Base-by-base conservation (phyloP, 441 rosid genomes). In the Arabidopsis lyrata region DNA sequence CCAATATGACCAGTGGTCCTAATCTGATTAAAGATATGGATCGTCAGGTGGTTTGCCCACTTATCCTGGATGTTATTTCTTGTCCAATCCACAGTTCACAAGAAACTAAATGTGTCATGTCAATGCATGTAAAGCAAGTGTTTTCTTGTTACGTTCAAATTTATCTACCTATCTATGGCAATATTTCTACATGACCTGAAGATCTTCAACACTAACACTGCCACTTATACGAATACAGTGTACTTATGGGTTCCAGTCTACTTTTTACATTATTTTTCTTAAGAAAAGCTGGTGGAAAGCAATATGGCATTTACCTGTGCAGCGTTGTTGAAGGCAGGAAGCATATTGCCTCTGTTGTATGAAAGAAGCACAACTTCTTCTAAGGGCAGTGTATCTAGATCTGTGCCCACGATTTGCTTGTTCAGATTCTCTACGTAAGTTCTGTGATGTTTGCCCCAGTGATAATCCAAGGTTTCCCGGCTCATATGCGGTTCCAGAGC, bases 361-460 rank as follows among this genome's bases (percentile, higher is more conserved):
- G 96, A 62, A 78, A 63, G 70, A 75, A 80, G 42, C 36, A 90
- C 63, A 47, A 89, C 77, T 34, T 95, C 92, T 78, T 86, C 93
- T 59, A 92, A 65, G 1, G 90, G 75, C 90, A 82, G 42, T 14
- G 83, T 82, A 63, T 89, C 91, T 41, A 89, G 81, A 48, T 88
- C 94, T 20, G 96, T 90, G 54, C 90, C 97, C 1, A 38, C 80
- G 53, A 92, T 81, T 79, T 95, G 99, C 82, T 84, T 87, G 86
- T 92, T 95, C 57, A 95, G 81, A 80, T 90, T 90, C 57, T 90
- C 97, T 53, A 92, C 93, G 64, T 95, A 95, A 50, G 88, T 80
- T 66, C 89, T 82, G 75, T 90, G 97, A 84, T 95, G 97, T 76
- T 92, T 87, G 41, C 99, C 99, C 97, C 99, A 92, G 13, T 95